phyloP scores from a whole-genome alignment of 192 early-diverging fungal genomes.

The Gryganskiella cystojenkinii region DNA sequence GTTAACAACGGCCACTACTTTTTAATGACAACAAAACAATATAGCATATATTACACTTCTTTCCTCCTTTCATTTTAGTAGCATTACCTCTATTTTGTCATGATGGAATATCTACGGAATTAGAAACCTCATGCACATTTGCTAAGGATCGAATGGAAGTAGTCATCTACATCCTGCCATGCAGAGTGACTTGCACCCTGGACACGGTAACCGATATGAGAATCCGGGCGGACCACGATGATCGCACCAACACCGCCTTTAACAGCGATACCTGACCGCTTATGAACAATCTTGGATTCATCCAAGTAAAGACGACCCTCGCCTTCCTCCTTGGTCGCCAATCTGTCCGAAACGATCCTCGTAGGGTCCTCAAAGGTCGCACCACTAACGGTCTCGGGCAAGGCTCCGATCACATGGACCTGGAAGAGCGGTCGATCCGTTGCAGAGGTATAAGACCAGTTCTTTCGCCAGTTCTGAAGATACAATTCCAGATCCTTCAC shows the following conservation, averaged over 20 bases:
- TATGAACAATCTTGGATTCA: constrained; percentile 8
- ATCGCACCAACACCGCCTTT: constrained; percentile 30
- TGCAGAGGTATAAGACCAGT: constrained; percentile 14
- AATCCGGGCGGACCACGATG: constrained; percentile 40
- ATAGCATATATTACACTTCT: too few species aligned
- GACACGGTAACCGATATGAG: constrained; percentile 45
- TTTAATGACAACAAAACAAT: too few species aligned
- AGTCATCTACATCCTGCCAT: constrained; percentile 47
- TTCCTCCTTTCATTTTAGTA: too few species aligned
- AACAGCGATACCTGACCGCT: constrained; percentile 33
- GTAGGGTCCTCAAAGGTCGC: constrained; percentile 24
- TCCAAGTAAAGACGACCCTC: constrained; percentile 25
- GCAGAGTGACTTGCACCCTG: constrained; percentile 12
- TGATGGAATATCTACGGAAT: too few species aligned
- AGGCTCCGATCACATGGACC: constrained; percentile 28
- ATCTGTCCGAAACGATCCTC: constrained; percentile 22
- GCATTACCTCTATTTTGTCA: too few species aligned
- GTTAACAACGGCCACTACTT: too few species aligned
- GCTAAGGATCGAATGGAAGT: constrained; percentile 24
- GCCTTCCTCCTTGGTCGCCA: constrained; percentile 13
- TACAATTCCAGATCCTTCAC: constrained; percentile 16
- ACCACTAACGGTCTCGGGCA: constrained; percentile 15
- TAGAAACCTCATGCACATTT: too few species aligned
- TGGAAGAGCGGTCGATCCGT: constrained; percentile 16
- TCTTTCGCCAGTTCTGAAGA: constrained; percentile 23